Evolutionary conservation across 2,329 filamentous ascomycete genomes (phyloP), one percentile per base, ranked within the genome.

Genomic region (Cordyceps cateniannulata): DNA sequence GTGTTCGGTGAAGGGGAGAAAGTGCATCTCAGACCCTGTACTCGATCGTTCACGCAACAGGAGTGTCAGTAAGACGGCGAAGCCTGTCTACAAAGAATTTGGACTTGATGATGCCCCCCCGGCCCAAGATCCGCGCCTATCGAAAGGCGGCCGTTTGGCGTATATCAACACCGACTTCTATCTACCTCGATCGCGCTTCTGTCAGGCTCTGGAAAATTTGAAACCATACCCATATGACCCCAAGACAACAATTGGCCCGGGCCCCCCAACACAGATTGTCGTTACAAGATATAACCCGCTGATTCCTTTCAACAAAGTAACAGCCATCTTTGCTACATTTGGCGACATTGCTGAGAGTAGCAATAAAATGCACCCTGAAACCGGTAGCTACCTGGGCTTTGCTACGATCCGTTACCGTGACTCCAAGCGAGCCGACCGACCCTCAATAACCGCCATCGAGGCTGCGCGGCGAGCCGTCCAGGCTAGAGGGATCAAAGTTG

Each of bases 221-320:
- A 90, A 86, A 71, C 88, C 89, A 24, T 97, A 96, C 73, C 76
- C 84, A 27, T 95, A 91, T 74, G 93, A 98, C 71, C 77, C 86
- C 5, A 86, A 85, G 67, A 91, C 91, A 5, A 96, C 93, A 2
- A 85, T 96, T 67, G 93, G 93, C 0, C 91, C 92, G 25, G 91
- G 91, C 0, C 93, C 93, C 16, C 91, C 95, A 2, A 91, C 89
- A 2, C 91, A 96, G 71, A 86, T 99, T 53, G 88, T 98, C 4
- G 91, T 97, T 22, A 93, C 87, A n/a, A 91, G 92, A n/a, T 97
- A 97, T 72, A 95, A 98, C 73, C 93, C 93, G 7, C 79, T 98
- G 65, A 88, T 90, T 45, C 85, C 91, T 14, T 90, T 96, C 67
- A 83, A 85, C 60, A 90, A 91, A 68, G 82, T 96, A 55, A 85